A percentile compares a stretch with the other conserved stretches of the same genome.
Conservation (phyloP, 2,329 filamentous ascomycete species). For the Trichoderma sp. region DNA sequence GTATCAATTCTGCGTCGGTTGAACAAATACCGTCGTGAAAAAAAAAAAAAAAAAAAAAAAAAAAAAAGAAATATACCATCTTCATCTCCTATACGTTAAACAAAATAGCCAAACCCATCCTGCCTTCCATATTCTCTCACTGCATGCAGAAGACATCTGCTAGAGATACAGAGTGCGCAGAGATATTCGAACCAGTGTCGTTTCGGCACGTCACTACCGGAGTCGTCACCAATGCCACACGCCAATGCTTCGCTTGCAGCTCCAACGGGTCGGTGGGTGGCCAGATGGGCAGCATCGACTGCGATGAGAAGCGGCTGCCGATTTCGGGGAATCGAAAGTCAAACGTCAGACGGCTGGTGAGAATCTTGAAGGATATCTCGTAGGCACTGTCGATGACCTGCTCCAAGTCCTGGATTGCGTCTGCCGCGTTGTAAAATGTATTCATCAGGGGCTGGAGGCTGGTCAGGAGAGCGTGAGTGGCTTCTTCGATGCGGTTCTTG, state of each 20-base stretch:
- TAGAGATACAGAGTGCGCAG: constrained; percentile 47
- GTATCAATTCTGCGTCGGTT: too few relatives aligned
- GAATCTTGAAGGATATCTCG: constrained; percentile 51
- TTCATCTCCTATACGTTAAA: too few relatives aligned
- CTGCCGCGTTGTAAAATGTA: constrained; percentile 35
- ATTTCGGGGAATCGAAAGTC: constrained; percentile 54
- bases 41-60: too few relatives aligned
- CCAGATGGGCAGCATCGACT: constrained; percentile 52
- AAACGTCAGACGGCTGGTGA: constrained; percentile 47
- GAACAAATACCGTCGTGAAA: too few relatives aligned
- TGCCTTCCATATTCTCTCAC: constrained; percentile 29
- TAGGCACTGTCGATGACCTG: constrained; percentile 45
- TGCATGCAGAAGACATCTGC: constrained; percentile 54
- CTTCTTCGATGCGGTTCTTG: constrained; percentile 43
- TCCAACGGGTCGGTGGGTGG: constrained; percentile 43
- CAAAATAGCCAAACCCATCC: neutral
- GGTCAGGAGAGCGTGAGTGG: constrained; percentile 44
- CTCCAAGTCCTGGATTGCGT: constrained; percentile 47
- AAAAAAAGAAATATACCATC: too few relatives aligned
- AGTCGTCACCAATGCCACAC: constrained; percentile 56
- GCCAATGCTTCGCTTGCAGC: constrained; percentile 53
- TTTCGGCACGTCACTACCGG: constrained; percentile 58
- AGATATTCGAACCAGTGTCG: constrained; percentile 49
- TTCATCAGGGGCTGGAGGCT: constrained; percentile 46
- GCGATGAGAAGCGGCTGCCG: constrained; percentile 50